These are phyloP conservation scores for Neonectria ditissima DNA, from an alignment of 2,329 filamentous ascomycete genomes.

Conservation along the genomic window DNA sequence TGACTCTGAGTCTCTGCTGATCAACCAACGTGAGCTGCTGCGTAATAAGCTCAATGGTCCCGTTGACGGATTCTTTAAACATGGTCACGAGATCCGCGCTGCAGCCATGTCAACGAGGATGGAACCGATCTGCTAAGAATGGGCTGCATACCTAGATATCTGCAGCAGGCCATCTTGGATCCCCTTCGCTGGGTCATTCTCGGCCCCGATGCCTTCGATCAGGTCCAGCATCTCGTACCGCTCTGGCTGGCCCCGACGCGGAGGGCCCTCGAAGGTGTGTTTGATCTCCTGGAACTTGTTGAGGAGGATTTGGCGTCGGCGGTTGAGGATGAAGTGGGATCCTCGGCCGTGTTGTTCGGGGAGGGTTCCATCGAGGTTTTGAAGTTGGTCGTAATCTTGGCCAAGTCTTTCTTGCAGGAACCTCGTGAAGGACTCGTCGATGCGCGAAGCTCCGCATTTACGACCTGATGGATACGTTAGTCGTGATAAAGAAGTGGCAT, in stretches of 20 bases:
- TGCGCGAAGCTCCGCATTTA: constrained; percentile 19
- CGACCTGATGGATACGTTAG: constrained; percentile 9
- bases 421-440: constrained; percentile 25
- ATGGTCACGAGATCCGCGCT: constrained; percentile 24
- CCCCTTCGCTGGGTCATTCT: constrained; percentile 6
- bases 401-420: constrained; percentile 25
- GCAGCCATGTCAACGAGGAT: background rate
- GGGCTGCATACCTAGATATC: constrained; percentile 15
- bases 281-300: constrained; percentile 25
- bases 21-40: constrained; percentile 19
- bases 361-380: background rate
- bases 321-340: constrained; percentile 17
- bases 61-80: constrained; percentile 21
- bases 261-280: constrained; percentile 18
- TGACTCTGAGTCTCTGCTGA: background rate
- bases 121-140: no score
- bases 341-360: constrained; percentile 12
- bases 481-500: no score
- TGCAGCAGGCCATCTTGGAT: constrained; percentile 26
- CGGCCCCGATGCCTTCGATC: constrained; percentile 7
- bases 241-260: background rate
- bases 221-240: constrained; percentile 15
- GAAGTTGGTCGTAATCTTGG: background rate
- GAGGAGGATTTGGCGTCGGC: constrained; percentile 13
- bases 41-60: constrained; percentile 24